Evolutionary conservation across 495 filamentous ascomycete genomes (phyloP), one percentile per base, ranked within the genome.

Genomic region (Daldinia decipiens): DNA sequence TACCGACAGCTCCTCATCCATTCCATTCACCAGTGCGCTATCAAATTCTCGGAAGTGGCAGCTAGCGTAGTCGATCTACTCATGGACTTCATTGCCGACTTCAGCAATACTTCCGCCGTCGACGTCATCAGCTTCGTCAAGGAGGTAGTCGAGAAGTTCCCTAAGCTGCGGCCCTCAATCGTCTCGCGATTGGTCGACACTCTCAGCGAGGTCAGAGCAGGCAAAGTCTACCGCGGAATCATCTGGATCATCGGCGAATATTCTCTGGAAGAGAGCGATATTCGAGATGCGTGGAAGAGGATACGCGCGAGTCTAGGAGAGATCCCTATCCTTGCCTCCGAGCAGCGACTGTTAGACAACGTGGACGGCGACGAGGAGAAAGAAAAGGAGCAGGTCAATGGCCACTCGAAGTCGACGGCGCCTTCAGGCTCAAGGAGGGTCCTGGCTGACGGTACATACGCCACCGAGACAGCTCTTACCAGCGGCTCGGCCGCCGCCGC

Each of bases 21-120:
- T 78, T 93, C 94, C 53, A 98, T 99, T 75, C 96, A 99, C 80
- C 93, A 92, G 76, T 98, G 95, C 78, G 96, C 96, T 64, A 97
- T 99, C 83, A 97, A 95, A 77, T 98, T 98, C 82, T 98, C 96
- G 4, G 96, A 98, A 79, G 93, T 98, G 58, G 96, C 96, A 54
- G 92, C 95, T 39, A 97, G 93, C 77, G 96, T 98, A 52, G 96
- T 99, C 61, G 96, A 93, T 62, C 85, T 97, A 7, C 83, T 99
- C n/a, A 99, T 99, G 94, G 95, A 99, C 76, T 98, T 98, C 77
- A 98, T 99, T 77, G 93, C 92, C 60, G 96, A 99, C 78, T 98
- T 98, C 80, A 98, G 95, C 85, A 97, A 93, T 75, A 91, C 93
- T 47, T 97, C 94, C 2, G 95, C 96, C 1, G 93, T 99, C 29